These are phyloP conservation scores for Umbelopsis sp. DNA, from an alignment of 371 early-diverging fungal genomes.

Conservation along the genomic window DNA sequence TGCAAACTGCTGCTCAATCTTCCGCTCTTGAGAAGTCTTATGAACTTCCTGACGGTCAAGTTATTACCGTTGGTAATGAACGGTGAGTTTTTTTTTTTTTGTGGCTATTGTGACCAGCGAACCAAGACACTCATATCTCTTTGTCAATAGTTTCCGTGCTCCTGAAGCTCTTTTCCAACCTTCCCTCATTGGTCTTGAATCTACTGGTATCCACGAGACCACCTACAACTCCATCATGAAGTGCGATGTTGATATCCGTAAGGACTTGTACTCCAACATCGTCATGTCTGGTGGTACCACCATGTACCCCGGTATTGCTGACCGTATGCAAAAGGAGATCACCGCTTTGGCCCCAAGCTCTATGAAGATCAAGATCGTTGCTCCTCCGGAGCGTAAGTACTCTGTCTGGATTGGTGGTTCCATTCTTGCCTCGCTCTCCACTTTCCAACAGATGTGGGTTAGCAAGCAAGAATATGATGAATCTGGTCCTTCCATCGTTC, in stretches of 20 bases:
- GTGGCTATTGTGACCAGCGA: neutral
- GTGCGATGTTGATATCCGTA: conserved; percentile 98
- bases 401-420: conserved; percentile 99
- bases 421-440: conserved; percentile 98
- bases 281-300: conserved; percentile 91
- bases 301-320: conserved; percentile 97
- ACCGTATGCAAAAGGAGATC: conserved; percentile 99
- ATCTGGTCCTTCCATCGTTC: conserved; percentile 96
- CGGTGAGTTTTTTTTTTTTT: conserved; percentile 51
- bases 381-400: conserved; percentile 99
- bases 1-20: conserved; percentile 93
- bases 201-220: conserved; percentile 93
- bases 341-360: conserved; percentile 96
- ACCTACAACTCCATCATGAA: conserved; percentile 97
- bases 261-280: conserved; percentile 96
- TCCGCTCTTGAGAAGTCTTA: conserved; percentile 96
- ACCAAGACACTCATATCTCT: too few species aligned
- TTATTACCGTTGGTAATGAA: conserved; percentile 98
- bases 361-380: conserved; percentile 99
- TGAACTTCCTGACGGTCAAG: conserved; percentile 99
- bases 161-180: conserved; percentile 99
- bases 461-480: conserved; percentile 95
- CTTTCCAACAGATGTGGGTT: conserved; percentile 98
- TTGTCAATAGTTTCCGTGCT: conserved; percentile 82
- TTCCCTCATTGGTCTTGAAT: conserved; percentile 89